Conservation (phyloP, 768 basidiomycete genomes). For the Neoboletus subvelutipes region DNA sequence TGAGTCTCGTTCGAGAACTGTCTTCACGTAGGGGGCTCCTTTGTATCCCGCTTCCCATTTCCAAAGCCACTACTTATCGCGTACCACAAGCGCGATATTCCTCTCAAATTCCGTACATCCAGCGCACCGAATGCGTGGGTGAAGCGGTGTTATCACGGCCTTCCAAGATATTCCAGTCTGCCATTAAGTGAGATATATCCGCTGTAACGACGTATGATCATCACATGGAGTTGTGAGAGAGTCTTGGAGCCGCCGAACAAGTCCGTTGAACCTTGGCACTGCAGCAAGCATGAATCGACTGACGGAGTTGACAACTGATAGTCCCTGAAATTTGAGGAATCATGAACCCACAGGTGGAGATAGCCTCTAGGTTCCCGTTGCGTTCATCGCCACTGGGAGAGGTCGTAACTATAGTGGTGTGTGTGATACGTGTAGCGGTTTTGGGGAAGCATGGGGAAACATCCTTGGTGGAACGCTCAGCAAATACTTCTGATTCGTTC, state of each 20-base stretch:
- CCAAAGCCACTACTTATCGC: background rate
- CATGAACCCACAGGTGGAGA: background rate
- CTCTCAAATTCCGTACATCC: background rate
- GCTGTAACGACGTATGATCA: background rate
- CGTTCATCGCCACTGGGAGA: no score
- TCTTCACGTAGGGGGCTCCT: background rate
- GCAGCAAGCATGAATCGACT: background rate
- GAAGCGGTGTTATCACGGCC: conserved; percentile 9
- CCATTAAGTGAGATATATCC: background rate
- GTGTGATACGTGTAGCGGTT: background rate
- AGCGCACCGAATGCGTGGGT: conserved; percentile 6
- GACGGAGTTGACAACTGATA: background rate
- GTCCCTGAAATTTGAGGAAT: background rate
- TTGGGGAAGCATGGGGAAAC: background rate
- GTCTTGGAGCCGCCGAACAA: background rate
- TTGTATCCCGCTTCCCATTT: background rate
- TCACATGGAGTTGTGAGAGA: background rate
- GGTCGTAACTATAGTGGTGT: background rate
- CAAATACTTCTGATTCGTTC: background rate
- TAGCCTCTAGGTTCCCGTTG: background rate
- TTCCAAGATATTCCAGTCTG: background rate
- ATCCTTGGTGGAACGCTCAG: background rate
- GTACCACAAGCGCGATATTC: background rate
- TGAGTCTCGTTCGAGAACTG: background rate
- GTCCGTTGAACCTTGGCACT: background rate